These are phyloP conservation scores for Penicillium roqueforti DNA, from an alignment of 495 filamentous ascomycete species.

Conservation along the genomic window DNA sequence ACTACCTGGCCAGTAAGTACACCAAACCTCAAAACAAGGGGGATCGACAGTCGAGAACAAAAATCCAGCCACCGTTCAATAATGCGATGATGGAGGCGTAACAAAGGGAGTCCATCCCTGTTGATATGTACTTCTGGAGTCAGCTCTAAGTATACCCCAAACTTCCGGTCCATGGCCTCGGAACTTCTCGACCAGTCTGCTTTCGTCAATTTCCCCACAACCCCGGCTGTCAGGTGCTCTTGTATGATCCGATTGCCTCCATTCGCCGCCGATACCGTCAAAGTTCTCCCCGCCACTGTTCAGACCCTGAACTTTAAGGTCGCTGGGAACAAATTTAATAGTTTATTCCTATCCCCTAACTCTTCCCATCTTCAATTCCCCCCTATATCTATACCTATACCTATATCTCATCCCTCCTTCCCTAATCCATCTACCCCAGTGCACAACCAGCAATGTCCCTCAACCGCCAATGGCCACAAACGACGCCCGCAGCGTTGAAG, in stretches of 20 bases:
- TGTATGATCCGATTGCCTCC: too few relatives aligned
- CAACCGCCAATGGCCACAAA: constrained; percentile 15
- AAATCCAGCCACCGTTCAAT: neutral
- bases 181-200: neutral
- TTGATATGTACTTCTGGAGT: too few relatives aligned
- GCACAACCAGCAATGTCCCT: neutral
- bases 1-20: too few relatives aligned
- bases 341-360: neutral
- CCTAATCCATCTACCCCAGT: neutral
- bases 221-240: constrained; percentile 1
- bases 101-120: neutral
- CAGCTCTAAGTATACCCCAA: neutral
- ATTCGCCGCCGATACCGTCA: neutral
- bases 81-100: neutral
- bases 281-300: neutral
- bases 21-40: neutral
- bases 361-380: neutral
- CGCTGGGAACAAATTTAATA: too few relatives aligned
- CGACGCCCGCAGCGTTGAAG: constrained; percentile 1
- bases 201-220: neutral
- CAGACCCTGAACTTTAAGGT: too few relatives aligned
- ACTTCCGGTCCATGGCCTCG: neutral
- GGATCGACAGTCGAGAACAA: neutral
- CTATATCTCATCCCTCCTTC: neutral
- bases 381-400: too few relatives aligned